Base-by-base conservation (phyloP, 208 protist genomes). In the Trypanosoma grayi region DNA sequence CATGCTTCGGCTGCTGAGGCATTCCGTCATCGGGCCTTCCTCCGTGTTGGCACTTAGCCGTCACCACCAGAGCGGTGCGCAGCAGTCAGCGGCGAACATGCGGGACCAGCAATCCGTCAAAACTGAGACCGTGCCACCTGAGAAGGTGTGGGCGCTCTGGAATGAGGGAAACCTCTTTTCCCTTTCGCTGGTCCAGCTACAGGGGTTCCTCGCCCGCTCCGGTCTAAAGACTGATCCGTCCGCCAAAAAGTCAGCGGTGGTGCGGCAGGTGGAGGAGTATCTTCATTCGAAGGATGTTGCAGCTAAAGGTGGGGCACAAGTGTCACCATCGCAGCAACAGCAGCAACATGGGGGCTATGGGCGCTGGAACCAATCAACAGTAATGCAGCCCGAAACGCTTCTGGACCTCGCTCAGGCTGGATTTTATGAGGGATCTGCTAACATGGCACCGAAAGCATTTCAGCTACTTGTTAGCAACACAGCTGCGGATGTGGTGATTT, bases 101-200 rank as follows among this genome's bases (percentile, higher is more conserved):
- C 28, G 46, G 41, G 51, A 39, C n/a, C 34, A 46, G 20, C 46
- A 66, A 37, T 36, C 50, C 10, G 0, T 31, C 8, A 44, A 30
- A 4, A 18, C 43, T n/a, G 54, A 65, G 4, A 48, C 36, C 20
- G 73, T 89, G 6, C 71, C 71, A 18, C 63, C 78, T 10, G 87
- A 93, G 25, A 79, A 83, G 40, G 86, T 92, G 48, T 94, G 88
- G 81, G 68, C 69, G 18, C 70, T 96, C 55, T 96, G 90, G 87
- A 94, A 93, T 59, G 90, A 96, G 59, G 90, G 90, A 30, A 96
- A 96, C 48, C 79, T 96, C 33, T 96, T 94, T 60, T 92, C 90
- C 4, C 77, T 96, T 36, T 90, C 87, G 13, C 63, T 92, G 11
- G 45, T 73, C 24, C 81, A 96, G 64, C 78, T 96, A 66, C 74